Evolutionary conservation across 1,284 basidiomycete species (phyloP), one percentile per base, ranked within the genome.

Genomic region (Irpex lacteus): DNA sequence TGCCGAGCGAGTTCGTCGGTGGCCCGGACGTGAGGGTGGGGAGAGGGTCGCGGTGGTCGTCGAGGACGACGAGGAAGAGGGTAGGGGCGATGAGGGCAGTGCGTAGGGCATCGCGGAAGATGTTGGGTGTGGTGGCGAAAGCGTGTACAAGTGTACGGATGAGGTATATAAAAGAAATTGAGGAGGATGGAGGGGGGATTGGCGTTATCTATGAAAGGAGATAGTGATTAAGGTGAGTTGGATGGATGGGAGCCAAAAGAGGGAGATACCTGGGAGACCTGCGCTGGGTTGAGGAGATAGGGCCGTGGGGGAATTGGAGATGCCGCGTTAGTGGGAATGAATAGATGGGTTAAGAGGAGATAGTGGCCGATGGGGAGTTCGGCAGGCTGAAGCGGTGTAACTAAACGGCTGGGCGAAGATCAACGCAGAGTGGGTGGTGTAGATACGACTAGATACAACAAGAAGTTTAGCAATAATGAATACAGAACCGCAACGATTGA

Each of bases 1-100:
- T 47, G 73, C 68, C 55, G 76, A 76, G 68, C 75, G 74, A 40
- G 74, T 69, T 67, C 74, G 73, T 61, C 73, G 69, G 68, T 73
- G 73, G 26, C 40, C 40, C 19, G 63, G 67, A 47, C 64, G 65
- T 11, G 60, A 26, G 47, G 59, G 65, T 11, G 64, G 56, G 57
- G 63, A n/a, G 59, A 65, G 55, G 54, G 63, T 70, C 63, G 50
- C 65, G 50, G 65, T 50, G 47, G 70, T 66, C 54, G 64, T 54
- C 11, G 65, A 61, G 21, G 68, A 62, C 36, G 61, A 56, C 37
- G 67, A 67, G 57, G 66, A 57, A 60, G 67, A 66, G 61, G 71
- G 66, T 40, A 61, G 67, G 65, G 60, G 70, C 68, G 63, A 19
- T 53, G 50, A 53, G 18, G 74, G 73, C 37, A 66, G 64, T 19